Base-by-base conservation (phyloP, 257 asterid species). In the Capsicum rhomboideum region DNA sequence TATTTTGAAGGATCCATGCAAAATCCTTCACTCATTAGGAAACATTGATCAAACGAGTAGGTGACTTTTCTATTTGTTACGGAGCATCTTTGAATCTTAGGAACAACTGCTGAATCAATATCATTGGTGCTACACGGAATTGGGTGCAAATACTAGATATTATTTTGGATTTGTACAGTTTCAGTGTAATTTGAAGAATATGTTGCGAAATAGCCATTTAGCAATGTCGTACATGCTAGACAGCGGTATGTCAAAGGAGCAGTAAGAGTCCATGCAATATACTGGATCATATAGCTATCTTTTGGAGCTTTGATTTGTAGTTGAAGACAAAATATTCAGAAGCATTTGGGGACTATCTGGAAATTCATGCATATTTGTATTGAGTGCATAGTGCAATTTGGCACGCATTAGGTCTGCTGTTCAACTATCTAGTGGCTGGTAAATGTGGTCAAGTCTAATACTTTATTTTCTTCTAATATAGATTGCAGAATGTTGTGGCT, bases 401-500 rank as follows among this genome's bases (percentile, higher is more conserved):
- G 63, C 63, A 26, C 44, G 14, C 61, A 5, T 17, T 17, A 75
- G 7, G 81, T 75, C 81, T 75, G 63, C 63, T 14, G 81, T 29
- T 49, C 42, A 2, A 10, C 14, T 75, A 49, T 13, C 20, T 50
- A 29, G 44, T 61, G 69, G 21, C 42, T 64, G 20, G n/a, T 29
- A 49, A 49, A 75, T 50, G 63, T 50, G 23, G 23, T 75, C 81
- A 68, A 14, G 34, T 34, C 34, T 82, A 13, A 82, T 26, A 49
- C 85, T 50, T 56, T 52, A 61, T 50, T 12, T 52, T 59, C 53
- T 53, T 79, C 80, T 88, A 74, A n/a, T 88, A 37, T 90, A 94
- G 99, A 90, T 83, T 91, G 89, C 90, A 96, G 79, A 79, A 84
- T 81, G 88, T 91, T 56, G 91, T 94, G 78, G 94, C 97, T 84